These are phyloP conservation scores for Populus alba DNA, from an alignment of 345 rosid genomes.

Conservation along the genomic window DNA sequence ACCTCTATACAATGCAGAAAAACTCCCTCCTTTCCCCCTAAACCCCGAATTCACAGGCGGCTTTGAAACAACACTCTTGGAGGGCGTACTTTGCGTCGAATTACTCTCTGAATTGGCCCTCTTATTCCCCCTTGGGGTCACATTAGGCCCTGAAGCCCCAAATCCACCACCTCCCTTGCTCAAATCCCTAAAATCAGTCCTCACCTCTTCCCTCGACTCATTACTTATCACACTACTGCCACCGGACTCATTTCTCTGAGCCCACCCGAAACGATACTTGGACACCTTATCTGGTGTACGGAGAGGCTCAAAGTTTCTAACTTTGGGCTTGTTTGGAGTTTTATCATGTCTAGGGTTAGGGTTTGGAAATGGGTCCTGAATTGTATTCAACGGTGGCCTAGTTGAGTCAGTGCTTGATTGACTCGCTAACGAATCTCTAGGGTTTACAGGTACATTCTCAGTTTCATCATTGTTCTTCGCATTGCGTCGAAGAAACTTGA, in stretches of 20 bases:
- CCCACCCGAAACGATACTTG: conserved; percentile 70
- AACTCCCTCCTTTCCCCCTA: conserved; percentile 57
- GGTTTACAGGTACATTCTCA: conserved; percentile 69
- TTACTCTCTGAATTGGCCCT: conserved; percentile 44
- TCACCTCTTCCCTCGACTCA: conserved; percentile 34
- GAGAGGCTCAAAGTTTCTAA: conserved; percentile 53
- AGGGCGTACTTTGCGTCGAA: conserved; percentile 87
- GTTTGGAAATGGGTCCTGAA: conserved; percentile 44
- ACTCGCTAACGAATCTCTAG: conserved; percentile 44
- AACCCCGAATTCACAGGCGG: conserved; percentile 62
- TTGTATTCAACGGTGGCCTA: conserved; percentile 65
- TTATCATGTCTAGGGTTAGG: conserved; percentile 29
- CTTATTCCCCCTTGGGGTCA: conserved; percentile 59
- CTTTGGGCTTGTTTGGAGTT: conserved; percentile 68
- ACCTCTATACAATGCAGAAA: conserved; percentile 77
- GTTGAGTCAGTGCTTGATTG: conserved; percentile 43
- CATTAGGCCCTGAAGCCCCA: conserved; percentile 14
- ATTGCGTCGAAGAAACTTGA: conserved; percentile 59
- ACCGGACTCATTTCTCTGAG: conserved; percentile 42
- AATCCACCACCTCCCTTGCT: not conserved
- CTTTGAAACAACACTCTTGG: conserved; percentile 86
- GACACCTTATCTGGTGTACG: conserved; percentile 69
- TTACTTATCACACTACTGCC: not conserved
- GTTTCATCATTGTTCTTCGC: conserved; percentile 54
- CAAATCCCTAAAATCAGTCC: conserved; percentile 1